These are phyloP conservation scores for Aspergillus cavernicola DNA, from an alignment of 495 filamentous ascomycete genomes.

Conservation along the genomic window DNA sequence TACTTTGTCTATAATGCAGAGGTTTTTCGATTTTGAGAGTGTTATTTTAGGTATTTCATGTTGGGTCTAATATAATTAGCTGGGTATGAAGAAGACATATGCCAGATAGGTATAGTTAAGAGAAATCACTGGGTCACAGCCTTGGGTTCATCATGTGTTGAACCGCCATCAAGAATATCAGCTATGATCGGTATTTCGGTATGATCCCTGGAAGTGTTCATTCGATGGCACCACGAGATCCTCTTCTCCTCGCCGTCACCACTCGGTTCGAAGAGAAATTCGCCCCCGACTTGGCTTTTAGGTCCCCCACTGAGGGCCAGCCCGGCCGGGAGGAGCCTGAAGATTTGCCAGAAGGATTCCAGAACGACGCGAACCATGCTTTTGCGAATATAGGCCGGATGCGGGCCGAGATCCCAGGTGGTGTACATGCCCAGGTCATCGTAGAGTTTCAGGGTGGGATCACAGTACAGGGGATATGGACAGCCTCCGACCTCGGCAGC, in stretches of 20 bases:
- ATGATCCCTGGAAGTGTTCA: constrained; percentile 77
- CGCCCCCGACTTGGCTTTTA: constrained; percentile 70
- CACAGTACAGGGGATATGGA: constrained; percentile 77
- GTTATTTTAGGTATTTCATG: too few species aligned
- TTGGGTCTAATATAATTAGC: too few species aligned
- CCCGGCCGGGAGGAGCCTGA: constrained; percentile 50
- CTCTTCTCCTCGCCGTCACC: constrained; percentile 41
- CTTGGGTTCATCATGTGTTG: too few species aligned
- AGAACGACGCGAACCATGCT: constrained; percentile 42
- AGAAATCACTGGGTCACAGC: too few species aligned
- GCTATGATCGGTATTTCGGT: constrained; percentile 54
- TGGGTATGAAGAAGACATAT: too few species aligned
- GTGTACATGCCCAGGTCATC: constrained; percentile 65
- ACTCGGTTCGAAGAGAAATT: constrained; percentile 65
- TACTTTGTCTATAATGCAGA: too few species aligned
- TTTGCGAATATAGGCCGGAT: constrained; percentile 64
- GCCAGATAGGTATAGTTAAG: too few species aligned
- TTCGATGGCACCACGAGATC: constrained; percentile 79
- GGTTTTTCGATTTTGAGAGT: too few species aligned
- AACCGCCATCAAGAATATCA: too few species aligned
- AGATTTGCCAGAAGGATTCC: constrained; percentile 50
- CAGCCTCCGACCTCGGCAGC: constrained; percentile 56
- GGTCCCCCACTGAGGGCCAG: constrained; percentile 64
- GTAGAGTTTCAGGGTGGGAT: constrained; percentile 69
- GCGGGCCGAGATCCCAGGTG: constrained; percentile 56